Conservation (phyloP, 2,329 filamentous ascomycete genomes). For the Tolypocladium album region DNA sequence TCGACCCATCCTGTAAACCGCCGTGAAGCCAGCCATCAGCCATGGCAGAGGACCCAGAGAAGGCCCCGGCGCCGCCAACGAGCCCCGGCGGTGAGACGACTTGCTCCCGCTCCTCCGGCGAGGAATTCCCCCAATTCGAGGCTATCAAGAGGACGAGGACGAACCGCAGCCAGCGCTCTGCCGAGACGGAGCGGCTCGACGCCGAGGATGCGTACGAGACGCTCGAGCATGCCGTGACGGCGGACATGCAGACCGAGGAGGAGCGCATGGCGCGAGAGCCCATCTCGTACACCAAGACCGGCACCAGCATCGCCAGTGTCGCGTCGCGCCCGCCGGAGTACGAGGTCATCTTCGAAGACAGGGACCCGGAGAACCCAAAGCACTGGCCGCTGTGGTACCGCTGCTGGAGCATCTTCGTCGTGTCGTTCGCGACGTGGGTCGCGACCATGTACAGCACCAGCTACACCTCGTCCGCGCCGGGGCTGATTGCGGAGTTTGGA, state of each 20-base stretch:
- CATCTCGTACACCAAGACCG: slow-evolving; percentile 29
- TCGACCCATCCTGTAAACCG: not conserved
- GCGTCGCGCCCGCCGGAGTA: slow-evolving; percentile 45
- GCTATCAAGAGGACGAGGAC: slow-evolving; percentile 4
- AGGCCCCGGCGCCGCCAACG: not conserved
- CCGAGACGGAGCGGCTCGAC: slow-evolving; percentile 5
- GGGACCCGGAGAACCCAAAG: slow-evolving; percentile 53
- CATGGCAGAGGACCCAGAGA: slow-evolving; percentile 1
- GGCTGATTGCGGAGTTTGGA: slow-evolving; percentile 57
- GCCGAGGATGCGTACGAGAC: slow-evolving; percentile 19
- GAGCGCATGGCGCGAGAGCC: slow-evolving; percentile 32
- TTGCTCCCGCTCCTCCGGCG: not conserved
- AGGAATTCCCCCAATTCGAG: not conserved
- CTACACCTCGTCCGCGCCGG: slow-evolving; percentile 62
- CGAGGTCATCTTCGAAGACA: slow-evolving; percentile 61
- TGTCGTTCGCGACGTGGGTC: slow-evolving; percentile 36
- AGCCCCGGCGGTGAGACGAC: not conserved
- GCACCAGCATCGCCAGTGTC: slow-evolving; percentile 29
- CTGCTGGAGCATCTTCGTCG: slow-evolving; percentile 30
- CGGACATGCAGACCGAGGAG: slow-evolving; percentile 24
- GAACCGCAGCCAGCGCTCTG: slow-evolving; percentile 8
- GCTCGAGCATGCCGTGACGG: slow-evolving; percentile 27
- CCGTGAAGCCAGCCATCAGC: not conserved
- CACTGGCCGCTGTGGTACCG: slow-evolving; percentile 52
- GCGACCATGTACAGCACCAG: slow-evolving; percentile 67